Base-by-base conservation (phyloP, 495 filamentous ascomycete genomes). In the Hypomontagnella monticulosa region DNA sequence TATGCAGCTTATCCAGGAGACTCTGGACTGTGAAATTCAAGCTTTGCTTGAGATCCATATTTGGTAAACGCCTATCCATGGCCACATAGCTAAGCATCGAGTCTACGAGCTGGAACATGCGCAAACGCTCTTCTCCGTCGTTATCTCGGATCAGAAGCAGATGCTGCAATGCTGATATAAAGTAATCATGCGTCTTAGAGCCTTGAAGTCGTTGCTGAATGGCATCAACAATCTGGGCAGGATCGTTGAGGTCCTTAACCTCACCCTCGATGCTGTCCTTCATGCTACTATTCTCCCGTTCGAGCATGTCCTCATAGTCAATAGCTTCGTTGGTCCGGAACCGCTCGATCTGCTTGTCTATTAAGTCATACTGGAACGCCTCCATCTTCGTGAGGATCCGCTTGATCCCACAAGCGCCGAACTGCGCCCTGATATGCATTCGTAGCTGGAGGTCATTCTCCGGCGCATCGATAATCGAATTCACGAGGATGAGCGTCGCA, bases 31-130 rank as follows among this genome's bases (percentile, higher is more conserved):
- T 97, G 73, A 98, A 97, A 73, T 94, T 97, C 68, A 99, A 85
- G 61, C 93, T 96, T 71, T 97, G 93, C 77, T 96, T 96, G 55
- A 99, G 86, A 72, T 99, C 95, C 84, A 99, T 92, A 78, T 99
- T 93, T 40, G 95, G 96, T 61, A 98, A 76, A 51, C 95, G 85
- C 64, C 95, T 88, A 75, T 99, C 95, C 96, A 99, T 99, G 57
- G 93, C 95, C 58, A 99, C 95, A 75, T 99, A 98, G 78, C 92
- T 96, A 61, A 99, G 87, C 91, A 99, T 99, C 7, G 91, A 88
- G 74, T 99, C 95, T 7, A 98, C 94, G 8, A 99, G 85, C 81
- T 99, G 95, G 80, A 98, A 99, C 92, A 97, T 96, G 30, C 93
- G 88, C 32, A 97, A 77, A 34, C 93, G 85, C 74, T 99, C 95